phyloP scores from a whole-genome alignment of 208 protist species.

The Trypanosoma congolense region DNA sequence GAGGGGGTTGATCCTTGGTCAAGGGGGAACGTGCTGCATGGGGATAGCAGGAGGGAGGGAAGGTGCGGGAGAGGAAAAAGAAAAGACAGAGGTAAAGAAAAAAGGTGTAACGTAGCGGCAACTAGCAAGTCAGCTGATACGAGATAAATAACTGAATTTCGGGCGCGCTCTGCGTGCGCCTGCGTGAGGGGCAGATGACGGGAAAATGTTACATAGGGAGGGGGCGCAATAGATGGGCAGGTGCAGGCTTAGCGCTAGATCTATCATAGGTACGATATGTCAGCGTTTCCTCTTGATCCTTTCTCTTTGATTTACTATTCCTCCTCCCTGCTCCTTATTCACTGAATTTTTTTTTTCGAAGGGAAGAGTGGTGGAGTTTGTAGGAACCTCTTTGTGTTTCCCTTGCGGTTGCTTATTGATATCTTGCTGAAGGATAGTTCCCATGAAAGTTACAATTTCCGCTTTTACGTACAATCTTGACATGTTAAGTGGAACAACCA shows the following conservation, averaged over 20 bases:
- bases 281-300: too few species aligned
- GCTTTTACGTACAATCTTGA: neutral
- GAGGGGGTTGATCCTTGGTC: neutral
- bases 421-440: slow-evolving; percentile 4
- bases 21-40: neutral
- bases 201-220: neutral
- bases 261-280: too few species aligned
- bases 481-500: neutral
- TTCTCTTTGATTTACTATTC: too few species aligned
- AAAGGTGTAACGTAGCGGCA: slow-evolving; percentile 2
- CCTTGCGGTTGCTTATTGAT: slow-evolving; percentile 15
- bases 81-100: neutral
- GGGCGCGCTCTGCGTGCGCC: neutral
- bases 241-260: too few species aligned
- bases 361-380: neutral
- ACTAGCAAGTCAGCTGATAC: neutral
- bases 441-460: slow-evolving; percentile 1
- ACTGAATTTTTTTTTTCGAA: too few species aligned
- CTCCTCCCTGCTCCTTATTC: slow-evolving; percentile 1
- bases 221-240: neutral
- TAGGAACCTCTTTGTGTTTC: slow-evolving; percentile 6
- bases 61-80: neutral
- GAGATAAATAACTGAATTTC: neutral
- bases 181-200: neutral
- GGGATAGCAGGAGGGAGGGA: neutral